Evolutionary conservation across 129 eudicot genomes (phyloP), one percentile per base, ranked within the genome.

Genomic region (Tagetes patula): DNA sequence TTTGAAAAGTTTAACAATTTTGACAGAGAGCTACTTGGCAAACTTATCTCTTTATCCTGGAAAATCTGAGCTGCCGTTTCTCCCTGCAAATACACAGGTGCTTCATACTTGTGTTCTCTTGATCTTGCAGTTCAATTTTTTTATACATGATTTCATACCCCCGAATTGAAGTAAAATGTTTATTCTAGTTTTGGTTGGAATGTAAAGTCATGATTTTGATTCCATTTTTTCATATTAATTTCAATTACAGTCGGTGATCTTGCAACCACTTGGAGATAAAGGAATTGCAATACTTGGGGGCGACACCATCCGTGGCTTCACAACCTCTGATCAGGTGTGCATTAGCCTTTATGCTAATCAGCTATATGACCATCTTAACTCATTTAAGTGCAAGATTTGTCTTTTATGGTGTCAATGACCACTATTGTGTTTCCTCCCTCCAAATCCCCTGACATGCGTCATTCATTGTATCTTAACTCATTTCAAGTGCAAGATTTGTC

Each of bases 271-370:
- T 36, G 99, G 94, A 73, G 90, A 83, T 49, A 85, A 84, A 88
- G 99, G 99, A 76, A 82, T 95, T 59, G 94, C 94, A 72, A 77
- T 95, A 65, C 63, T 95, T 68, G 97, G 97, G 39, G 99, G 97
- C 20, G 89, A 95, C 80, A 95, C 97, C 64, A 91, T 95, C 49
- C 88, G 99, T 83, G 99, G 99, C 67, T 95, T 95, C 82, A 81
- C 97, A 65, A 71, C 96, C 73, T 92, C 96, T n/a, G 99, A 95
- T 72, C 99, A 95, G 96, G 98, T 88, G 48, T 47, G 60, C 71
- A 54, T 77, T 80, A 13, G 34, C 65, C 50, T 59, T 36, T 45
- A 42, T 81, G 8, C 50, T 48, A 65, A 9, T 75, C n/a, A 40
- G 42, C 70, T 33, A 69, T 73, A 38, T 60, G 42, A 59, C 12